Conservation (phyloP, 2,329 filamentous ascomycete species). For the Apiospora rasikravindrae region DNA sequence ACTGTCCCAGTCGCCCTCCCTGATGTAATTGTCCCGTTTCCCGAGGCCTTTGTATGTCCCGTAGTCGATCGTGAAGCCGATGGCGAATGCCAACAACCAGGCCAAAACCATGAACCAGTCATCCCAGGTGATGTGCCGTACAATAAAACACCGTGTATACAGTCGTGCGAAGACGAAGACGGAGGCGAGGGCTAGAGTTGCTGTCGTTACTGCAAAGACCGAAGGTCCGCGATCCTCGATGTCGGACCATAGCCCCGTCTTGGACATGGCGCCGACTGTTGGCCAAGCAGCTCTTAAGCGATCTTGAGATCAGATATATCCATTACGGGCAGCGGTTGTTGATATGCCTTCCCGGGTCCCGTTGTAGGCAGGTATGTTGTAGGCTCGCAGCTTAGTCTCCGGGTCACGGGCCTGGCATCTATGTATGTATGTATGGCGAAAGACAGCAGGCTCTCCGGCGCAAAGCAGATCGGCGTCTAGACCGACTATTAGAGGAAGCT, state of each 20-base stretch:
- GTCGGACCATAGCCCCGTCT: slow-evolving; percentile 23
- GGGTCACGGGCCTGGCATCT: not conserved
- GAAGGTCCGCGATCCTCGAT: slow-evolving; percentile 59
- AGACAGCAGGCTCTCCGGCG: not conserved
- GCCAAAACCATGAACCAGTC: slow-evolving; percentile 83
- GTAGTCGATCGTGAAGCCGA: slow-evolving; percentile 70
- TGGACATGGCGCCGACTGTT: slow-evolving; percentile 24
- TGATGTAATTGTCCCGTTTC: slow-evolving; percentile 67
- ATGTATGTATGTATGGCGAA: not conserved
- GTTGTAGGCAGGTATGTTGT: not conserved
- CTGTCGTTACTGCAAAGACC: slow-evolving; percentile 73
- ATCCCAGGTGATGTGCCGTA: slow-evolving; percentile 74
- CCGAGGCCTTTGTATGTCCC: slow-evolving; percentile 70
- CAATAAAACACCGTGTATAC: slow-evolving; percentile 73
- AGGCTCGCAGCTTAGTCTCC: not conserved
- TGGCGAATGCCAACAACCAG: slow-evolving; percentile 73
- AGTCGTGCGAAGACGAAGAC: slow-evolving; percentile 78
- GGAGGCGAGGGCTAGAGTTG: slow-evolving; percentile 71
- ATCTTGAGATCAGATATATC: slow-evolving; percentile 9
- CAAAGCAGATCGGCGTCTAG: not conserved
- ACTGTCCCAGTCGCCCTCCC: slow-evolving; percentile 48
- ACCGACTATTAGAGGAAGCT: slow-evolving; percentile 3
- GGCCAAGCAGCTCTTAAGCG: slow-evolving; percentile 13
- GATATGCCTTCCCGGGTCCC: not conserved
- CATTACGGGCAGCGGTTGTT: slow-evolving; percentile 10